Conservation (phyloP, 2,329 filamentous ascomycete genomes). For the Scedosporium boydii region DNA sequence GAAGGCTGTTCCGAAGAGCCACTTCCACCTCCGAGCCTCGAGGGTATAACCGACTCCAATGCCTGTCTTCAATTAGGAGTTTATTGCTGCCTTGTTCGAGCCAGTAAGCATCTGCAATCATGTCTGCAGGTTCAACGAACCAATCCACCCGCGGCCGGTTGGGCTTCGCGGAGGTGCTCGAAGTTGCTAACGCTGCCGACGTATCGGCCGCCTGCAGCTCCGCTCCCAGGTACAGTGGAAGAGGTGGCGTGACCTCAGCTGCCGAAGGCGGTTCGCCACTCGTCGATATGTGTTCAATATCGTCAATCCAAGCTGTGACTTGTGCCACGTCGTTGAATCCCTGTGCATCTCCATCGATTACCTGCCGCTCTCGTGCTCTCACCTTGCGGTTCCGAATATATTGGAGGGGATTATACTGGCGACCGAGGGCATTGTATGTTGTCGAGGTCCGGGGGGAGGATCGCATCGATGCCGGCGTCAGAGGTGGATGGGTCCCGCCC, state of each 20-base stretch:
- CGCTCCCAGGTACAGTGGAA: constrained; percentile 38
- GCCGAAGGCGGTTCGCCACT: constrained; percentile 15
- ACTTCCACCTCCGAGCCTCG: constrained; percentile 14
- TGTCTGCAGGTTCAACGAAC: constrained; percentile 72
- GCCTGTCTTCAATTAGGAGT: constrained; percentile 66
- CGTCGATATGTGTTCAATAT: constrained; percentile 33
- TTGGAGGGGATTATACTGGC: constrained; percentile 84
- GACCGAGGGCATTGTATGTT: constrained; percentile 40
- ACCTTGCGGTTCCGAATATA: constrained; percentile 86
- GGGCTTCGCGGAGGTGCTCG: constrained; percentile 44
- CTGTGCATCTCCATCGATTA: constrained; percentile 63
- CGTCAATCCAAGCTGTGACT: constrained; percentile 70
- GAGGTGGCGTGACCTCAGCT: constrained; percentile 10
- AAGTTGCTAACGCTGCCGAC: constrained; percentile 31
- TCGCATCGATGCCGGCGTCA: constrained; percentile 15
- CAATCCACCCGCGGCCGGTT: constrained; percentile 75
- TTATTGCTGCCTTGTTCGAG: constrained; percentile 76
- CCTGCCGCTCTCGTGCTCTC: constrained; percentile 64
- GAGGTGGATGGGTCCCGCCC: constrained; percentile 28
- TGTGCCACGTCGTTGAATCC: constrained; percentile 67
- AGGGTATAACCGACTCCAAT: constrained; percentile 65
- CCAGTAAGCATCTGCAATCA: constrained; percentile 88
- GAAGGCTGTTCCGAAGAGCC: constrained; percentile 13
- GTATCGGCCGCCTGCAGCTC: constrained; percentile 30
- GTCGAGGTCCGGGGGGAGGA: constrained; percentile 17